A percentile compares a stretch with the other conserved stretches of the same genome.
These are phyloP conservation scores for Zasmidium cellare DNA, from an alignment of 2,329 filamentous ascomycete genomes.

Conservation along the genomic window DNA sequence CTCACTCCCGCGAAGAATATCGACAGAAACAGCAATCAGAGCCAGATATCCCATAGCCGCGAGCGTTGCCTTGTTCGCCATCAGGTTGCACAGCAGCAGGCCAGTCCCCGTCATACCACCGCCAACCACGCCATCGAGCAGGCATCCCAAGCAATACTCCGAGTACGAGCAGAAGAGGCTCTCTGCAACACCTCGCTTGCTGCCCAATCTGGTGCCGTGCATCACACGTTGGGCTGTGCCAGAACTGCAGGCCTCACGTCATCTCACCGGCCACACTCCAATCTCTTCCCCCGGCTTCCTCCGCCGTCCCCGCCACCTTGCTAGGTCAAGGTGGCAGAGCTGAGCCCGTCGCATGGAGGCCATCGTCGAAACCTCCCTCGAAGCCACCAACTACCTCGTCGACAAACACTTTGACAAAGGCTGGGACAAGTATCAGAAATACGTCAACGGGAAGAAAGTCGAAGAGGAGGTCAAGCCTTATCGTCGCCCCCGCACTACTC, in stretches of 20 bases:
- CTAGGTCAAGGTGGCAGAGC: not conserved
- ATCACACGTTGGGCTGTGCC: not conserved
- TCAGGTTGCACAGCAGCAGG: not conserved
- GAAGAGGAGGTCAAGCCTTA: slow-evolving; percentile 13
- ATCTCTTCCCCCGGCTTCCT: not conserved
- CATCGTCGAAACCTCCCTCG: slow-evolving; percentile 29
- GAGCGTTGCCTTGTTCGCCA: not conserved
- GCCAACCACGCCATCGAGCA: not conserved
- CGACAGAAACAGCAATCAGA: not conserved
- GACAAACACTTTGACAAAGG: slow-evolving; percentile 29
- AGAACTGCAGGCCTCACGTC: not conserved
- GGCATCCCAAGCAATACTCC: not conserved
- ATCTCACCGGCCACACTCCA: slow-evolving; percentile 2
- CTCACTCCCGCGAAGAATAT: not conserved
- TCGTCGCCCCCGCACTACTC: slow-evolving; percentile 3
- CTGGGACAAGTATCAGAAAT: slow-evolving; percentile 24
- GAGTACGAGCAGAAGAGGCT: no score
- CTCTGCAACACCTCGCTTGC: not conserved
- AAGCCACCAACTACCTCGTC: slow-evolving; percentile 24
- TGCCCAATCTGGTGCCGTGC: not conserved
- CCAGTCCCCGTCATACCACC: not conserved
- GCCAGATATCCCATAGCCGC: not conserved
- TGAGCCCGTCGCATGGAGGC: slow-evolving; percentile 14
- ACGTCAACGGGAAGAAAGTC: slow-evolving; percentile 22
- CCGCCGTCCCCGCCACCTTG: slow-evolving; percentile 1